phyloP scores from a whole-genome alignment of 2,329 filamentous ascomycete species.

The Sphaceloma murrayae region DNA sequence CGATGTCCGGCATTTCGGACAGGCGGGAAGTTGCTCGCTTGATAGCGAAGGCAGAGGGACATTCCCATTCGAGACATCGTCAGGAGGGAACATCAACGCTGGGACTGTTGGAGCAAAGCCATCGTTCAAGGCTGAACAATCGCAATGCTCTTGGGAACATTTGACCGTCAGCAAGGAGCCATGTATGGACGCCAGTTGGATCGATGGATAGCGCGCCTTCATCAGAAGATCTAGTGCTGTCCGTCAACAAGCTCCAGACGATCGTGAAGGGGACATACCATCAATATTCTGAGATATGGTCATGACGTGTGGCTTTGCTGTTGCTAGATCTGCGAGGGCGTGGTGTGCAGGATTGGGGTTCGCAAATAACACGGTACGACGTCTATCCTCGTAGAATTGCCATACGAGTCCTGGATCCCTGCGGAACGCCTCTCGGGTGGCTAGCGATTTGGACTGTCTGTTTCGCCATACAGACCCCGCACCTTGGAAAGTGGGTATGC shows the following conservation, averaged over 20 bases:
- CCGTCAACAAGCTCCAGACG: too few species aligned
- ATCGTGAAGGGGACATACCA: slow-evolving; percentile 12
- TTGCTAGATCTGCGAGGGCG: slow-evolving; percentile 21
- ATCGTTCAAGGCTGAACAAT: not conserved
- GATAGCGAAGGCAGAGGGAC: not conserved
- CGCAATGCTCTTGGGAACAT: not conserved
- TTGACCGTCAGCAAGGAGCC: not conserved
- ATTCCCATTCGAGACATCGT: not conserved
- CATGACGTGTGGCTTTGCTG: slow-evolving; percentile 19
- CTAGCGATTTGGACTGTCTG: slow-evolving; percentile 17
- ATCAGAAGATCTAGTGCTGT: not conserved
- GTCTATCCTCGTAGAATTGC: slow-evolving; percentile 21
- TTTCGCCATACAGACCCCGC: slow-evolving; percentile 16
- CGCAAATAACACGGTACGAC: slow-evolving; percentile 18
- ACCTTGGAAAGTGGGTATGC: slow-evolving; percentile 23
- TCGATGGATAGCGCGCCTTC: not conserved
- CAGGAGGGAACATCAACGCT: not conserved
- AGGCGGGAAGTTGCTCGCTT: not conserved
- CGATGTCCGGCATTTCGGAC: not conserved
- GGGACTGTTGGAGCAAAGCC: not conserved
- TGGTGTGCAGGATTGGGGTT: slow-evolving; percentile 23
- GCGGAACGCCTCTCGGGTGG: slow-evolving; percentile 20
- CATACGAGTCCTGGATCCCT: slow-evolving; percentile 22
- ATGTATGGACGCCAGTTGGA: not conserved
- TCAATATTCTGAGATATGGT: slow-evolving; percentile 26